Base-by-base conservation (phyloP, 495 filamentous ascomycete species). In the Aspergillus bertholletiae region DNA sequence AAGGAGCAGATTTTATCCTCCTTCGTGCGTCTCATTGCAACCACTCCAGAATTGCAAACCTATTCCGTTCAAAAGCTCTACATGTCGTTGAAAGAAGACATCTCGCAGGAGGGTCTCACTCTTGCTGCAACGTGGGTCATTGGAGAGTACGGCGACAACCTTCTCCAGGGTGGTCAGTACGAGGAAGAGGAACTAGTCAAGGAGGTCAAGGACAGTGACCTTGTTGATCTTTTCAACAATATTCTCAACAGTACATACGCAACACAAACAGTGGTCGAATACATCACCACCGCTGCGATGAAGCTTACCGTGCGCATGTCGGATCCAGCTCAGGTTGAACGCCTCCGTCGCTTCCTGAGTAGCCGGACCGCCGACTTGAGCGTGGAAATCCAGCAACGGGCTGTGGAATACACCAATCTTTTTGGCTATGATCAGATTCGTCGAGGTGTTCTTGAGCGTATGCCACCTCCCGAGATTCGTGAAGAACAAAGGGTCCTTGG, bases 1-100 rank as follows among this genome's bases (percentile, higher is more conserved):
- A 96, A 96, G 74, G 94, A 98, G 67, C 94, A 94, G 58, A 97
- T 98, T 51, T 74, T 98, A 37, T 96, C 95, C 0, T 97, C 93
- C 7, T 98, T 98, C 65, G 86, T 98, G 51, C 88, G 94, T 35
- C 83, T 98, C 8, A 93, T 97, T 54, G 94, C 94, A 3, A 97
- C 93, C 2, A 94, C 91, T 0, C 86, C 93, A 1, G 95, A 97
- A 53, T 72, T 97, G 49, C 94, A 98, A 67, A 96, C 90, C 2
- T 98, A 98, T 69, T 93, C 90, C 12, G 93, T 89, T 4, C 94
- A 96, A 66, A 97, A 97, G 71, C 77, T 98, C 11, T 98, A 96
- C 70, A 74, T 87, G 5, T 84, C 86, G 35, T 71, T 98, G 53
- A 96, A 93, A 75, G 91, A 93, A 34, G 94, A 97, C 58, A 96